These are phyloP conservation scores for Russula virescens DNA, from an alignment of 768 basidiomycete species.

Conservation along the genomic window DNA sequence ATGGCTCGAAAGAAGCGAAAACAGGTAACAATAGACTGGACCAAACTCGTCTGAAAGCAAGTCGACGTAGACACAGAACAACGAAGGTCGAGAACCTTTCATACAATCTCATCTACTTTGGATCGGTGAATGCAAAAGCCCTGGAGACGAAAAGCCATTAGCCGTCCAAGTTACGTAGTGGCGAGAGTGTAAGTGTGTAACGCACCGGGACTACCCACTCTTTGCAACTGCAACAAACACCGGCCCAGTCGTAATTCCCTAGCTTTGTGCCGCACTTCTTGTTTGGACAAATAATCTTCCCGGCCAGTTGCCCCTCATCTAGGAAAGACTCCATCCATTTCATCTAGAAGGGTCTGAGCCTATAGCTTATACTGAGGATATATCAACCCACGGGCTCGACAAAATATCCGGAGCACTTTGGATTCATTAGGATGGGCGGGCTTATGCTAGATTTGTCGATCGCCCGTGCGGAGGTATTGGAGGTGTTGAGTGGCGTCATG, in stretches of 20 bases:
- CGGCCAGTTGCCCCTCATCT: conserved; percentile 66
- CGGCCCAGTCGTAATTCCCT: conserved; percentile 97
- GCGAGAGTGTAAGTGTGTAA: conserved; percentile 22
- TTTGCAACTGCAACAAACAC: conserved; percentile 84
- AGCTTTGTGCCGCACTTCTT: conserved; percentile 85
- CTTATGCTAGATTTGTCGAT: conserved; percentile 32
- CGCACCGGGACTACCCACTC: conserved; percentile 89
- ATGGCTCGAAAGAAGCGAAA: background rate
- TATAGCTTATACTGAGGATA: background rate
- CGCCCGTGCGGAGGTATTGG: background rate
- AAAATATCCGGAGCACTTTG: conserved; percentile 94
- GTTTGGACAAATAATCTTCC: conserved; percentile 92
- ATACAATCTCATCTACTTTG: conserved; percentile 49
- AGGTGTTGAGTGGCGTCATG: conserved; percentile 26
- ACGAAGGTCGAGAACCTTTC: background rate
- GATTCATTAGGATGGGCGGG: conserved; percentile 65
- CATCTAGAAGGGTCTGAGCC: conserved; percentile 42
- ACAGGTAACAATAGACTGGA: conserved; percentile 1
- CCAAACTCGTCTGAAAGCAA: conserved; percentile 2
- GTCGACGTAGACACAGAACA: conserved; percentile 4
- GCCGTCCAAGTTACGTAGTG: background rate
- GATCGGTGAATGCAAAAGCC: conserved; percentile 51
- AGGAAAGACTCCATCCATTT: conserved; percentile 93
- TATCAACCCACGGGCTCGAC: conserved; percentile 75
- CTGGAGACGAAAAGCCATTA: conserved; percentile 28